These are phyloP conservation scores for Curvularia sp. DNA, from an alignment of 2,329 filamentous ascomycete genomes.

Conservation along the genomic window DNA sequence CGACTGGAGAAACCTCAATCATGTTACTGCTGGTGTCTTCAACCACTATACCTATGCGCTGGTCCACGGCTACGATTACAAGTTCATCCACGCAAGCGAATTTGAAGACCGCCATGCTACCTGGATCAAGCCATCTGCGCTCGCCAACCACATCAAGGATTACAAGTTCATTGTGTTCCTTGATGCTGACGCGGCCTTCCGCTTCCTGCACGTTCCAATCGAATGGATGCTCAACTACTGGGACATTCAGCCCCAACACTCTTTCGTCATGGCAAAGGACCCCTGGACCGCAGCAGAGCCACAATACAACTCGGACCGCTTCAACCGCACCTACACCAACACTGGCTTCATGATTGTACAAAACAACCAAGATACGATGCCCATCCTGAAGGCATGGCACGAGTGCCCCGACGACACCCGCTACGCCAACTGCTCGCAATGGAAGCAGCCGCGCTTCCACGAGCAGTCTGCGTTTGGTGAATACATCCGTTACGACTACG, in stretches of 20 bases:
- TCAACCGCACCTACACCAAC: slow-evolving; percentile 56
- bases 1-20: slow-evolving; percentile 48
- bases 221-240: slow-evolving; percentile 61
- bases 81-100: slow-evolving; percentile 53
- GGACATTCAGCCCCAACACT: slow-evolving; percentile 53
- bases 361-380: slow-evolving; percentile 57
- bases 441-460: slow-evolving; percentile 49
- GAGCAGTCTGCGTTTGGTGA: slow-evolving; percentile 52
- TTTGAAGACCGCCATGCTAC: slow-evolving; percentile 54
- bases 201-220: slow-evolving; percentile 55
- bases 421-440: slow-evolving; percentile 48
- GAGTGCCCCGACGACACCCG: slow-evolving; percentile 47
- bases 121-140: slow-evolving; percentile 56
- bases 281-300: slow-evolving; percentile 47
- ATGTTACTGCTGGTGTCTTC: slow-evolving; percentile 48
- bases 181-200: slow-evolving; percentile 58
- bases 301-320: slow-evolving; percentile 52
- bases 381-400: slow-evolving; percentile 60
- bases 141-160: slow-evolving; percentile 47
- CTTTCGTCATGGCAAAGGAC: slow-evolving; percentile 57
- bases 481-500: slow-evolving; percentile 51
- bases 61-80: slow-evolving; percentile 60
- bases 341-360: slow-evolving; percentile 63
- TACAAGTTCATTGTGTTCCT: slow-evolving; percentile 58
- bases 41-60: slow-evolving; percentile 51